A percentile compares a stretch with the other conserved stretches of the same genome.
These are phyloP conservation scores for Euphrasia confusa DNA, from an alignment of 257 asterid species.

Conservation along the genomic window DNA sequence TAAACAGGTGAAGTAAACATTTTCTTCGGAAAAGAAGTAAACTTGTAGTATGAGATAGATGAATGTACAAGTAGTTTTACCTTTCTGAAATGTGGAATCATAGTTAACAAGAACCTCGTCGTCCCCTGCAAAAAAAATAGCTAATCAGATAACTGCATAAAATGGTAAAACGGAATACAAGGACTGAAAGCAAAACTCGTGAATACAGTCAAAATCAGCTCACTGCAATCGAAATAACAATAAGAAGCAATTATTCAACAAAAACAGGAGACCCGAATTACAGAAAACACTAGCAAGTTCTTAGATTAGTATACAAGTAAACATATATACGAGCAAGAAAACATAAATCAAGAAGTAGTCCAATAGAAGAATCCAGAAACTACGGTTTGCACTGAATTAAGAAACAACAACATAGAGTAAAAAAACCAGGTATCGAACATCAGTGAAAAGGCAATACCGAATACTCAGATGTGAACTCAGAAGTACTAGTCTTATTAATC, in stretches of 20 bases:
- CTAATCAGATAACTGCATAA: conserved; percentile 7
- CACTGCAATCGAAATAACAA: background rate
- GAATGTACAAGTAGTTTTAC: conserved; percentile 30
- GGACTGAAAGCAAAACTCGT: conserved; percentile 8
- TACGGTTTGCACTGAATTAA: no score
- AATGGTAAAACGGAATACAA: conserved; percentile 4
- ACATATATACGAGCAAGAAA: no score
- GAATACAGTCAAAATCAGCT: background rate
- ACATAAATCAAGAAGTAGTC: no score
- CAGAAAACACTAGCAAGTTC: no score
- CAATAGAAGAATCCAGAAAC: no score
- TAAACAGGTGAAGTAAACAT: no score
- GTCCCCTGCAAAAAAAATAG: conserved; percentile 56
- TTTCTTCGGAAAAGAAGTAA: background rate
- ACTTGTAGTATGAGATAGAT: background rate
- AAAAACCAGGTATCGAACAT: no score
- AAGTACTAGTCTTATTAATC: background rate
- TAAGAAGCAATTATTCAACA: background rate
- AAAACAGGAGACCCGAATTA: background rate
- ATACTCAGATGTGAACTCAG: no score
- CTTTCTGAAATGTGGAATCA: conserved; percentile 93
- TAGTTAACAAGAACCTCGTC: conserved; percentile 72
- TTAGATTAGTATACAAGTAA: no score
- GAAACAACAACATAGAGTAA: no score
- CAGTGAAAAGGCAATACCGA: no score